phyloP scores from a whole-genome alignment of 2,329 filamentous ascomycete species.

The Scortechinia acanthostroma region DNA sequence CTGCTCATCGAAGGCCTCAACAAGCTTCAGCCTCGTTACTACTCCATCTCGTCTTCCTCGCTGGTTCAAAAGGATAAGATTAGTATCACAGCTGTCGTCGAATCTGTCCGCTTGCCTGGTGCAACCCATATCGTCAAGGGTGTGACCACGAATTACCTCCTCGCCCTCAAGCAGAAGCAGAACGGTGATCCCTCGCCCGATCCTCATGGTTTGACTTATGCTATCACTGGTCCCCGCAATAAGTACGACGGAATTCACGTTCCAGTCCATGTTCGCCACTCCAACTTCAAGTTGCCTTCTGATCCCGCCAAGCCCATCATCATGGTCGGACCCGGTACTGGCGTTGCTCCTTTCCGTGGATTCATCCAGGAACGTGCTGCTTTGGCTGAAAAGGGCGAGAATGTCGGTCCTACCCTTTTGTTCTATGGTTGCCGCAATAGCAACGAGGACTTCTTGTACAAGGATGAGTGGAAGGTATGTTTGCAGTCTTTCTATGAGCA shows the following conservation, averaged over 20 bases:
- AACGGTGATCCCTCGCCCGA: conserved; percentile 78
- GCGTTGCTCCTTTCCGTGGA: conserved; percentile 89
- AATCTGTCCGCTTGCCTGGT: conserved; percentile 72
- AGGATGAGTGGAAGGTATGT: conserved; percentile 81
- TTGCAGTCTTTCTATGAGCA: neutral
- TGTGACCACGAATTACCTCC: conserved; percentile 91
- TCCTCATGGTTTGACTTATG: conserved; percentile 78
- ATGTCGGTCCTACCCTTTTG: conserved; percentile 78
- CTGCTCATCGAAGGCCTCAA: conserved; percentile 86
- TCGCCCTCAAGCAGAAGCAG: conserved; percentile 94
- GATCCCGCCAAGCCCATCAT: conserved; percentile 91
- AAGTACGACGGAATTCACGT: conserved; percentile 95
- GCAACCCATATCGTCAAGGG: conserved; percentile 72
- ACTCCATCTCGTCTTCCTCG: conserved; percentile 97
- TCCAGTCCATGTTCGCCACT: conserved; percentile 91
- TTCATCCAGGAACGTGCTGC: conserved; percentile 91
- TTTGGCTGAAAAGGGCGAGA: conserved; percentile 71
- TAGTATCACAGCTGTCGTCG: conserved; percentile 92
- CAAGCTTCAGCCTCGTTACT: conserved; percentile 96
- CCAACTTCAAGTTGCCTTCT: conserved; percentile 97
- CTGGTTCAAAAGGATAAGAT: conserved; percentile 90
- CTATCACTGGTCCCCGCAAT: conserved; percentile 82
- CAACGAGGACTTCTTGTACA: conserved; percentile 87
- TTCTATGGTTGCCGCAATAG: conserved; percentile 92
- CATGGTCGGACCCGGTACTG: conserved; percentile 91